phyloP scores from a whole-genome alignment of 139 green algal genomes.

The Micromonas commoda region DNA sequence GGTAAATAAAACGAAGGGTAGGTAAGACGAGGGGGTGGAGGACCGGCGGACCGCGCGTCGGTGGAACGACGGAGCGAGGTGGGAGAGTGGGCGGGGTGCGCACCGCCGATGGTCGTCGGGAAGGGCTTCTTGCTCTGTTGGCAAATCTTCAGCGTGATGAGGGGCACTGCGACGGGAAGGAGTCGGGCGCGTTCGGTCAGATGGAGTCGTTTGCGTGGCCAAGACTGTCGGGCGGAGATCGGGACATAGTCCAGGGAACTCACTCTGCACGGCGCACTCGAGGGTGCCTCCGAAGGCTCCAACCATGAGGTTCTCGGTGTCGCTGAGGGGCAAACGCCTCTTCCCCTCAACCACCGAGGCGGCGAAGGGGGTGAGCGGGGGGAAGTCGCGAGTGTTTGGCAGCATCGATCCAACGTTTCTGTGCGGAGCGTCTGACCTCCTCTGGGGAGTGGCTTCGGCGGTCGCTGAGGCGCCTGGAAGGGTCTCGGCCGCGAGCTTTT shows the following conservation, averaged over 20 bases:
- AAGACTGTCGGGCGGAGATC: not conserved
- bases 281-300: constrained; percentile 26
- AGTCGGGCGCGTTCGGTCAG: not conserved
- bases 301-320: constrained; percentile 26
- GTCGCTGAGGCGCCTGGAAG: too few relatives aligned
- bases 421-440: too few relatives aligned
- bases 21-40: too few relatives aligned
- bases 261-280: constrained; percentile 26
- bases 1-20: too few relatives aligned
- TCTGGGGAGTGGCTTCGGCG: too few relatives aligned
- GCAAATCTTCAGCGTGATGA: constrained; percentile 31
- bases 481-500: too few relatives aligned
- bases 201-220: too few relatives aligned
- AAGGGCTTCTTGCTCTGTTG: not conserved
- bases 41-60: too few relatives aligned
- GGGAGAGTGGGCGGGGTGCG: too few relatives aligned
- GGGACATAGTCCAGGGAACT: not conserved
- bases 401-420: too few relatives aligned
- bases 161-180: constrained; percentile 14
- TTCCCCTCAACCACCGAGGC: not conserved
- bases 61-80: too few relatives aligned
- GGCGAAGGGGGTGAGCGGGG: not conserved
- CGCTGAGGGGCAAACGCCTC: not conserved
- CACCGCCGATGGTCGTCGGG: constrained; percentile 1
- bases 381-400: too few relatives aligned